Evolutionary conservation across 257 asterid species (phyloP).

Genomic region (Ajuga chamaepitys): DNA sequence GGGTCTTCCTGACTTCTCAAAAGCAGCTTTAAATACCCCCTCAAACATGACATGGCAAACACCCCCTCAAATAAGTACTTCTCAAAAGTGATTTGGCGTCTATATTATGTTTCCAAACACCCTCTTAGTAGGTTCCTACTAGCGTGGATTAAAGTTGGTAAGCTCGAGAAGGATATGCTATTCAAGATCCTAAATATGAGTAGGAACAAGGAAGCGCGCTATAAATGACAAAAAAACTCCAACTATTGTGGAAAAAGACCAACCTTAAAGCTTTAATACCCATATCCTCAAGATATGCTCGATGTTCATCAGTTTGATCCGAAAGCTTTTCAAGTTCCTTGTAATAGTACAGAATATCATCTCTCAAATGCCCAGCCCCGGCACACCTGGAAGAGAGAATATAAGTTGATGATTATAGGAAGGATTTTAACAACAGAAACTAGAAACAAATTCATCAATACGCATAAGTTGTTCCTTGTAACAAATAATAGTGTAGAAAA

Average conservation of each 20-base stretch:
- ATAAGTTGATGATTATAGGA: background rate
- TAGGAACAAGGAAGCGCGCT: background rate
- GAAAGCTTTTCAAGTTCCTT: constrained; percentile 66
- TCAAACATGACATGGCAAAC: too few relatives aligned
- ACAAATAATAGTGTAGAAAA: background rate
- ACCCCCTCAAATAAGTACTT: too few relatives aligned
- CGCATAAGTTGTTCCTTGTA: background rate
- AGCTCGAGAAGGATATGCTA: background rate
- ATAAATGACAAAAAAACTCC: too few relatives aligned
- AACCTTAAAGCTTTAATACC: constrained; percentile 88
- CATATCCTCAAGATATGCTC: constrained; percentile 79
- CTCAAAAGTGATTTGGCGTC: too few relatives aligned
- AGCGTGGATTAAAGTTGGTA: background rate
- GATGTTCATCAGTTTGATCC: constrained; percentile 55
- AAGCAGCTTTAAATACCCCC: too few relatives aligned
- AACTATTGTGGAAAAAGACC: constrained; percentile 13
- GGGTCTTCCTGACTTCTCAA: too few relatives aligned
- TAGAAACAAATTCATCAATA: background rate
- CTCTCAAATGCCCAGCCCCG: constrained; percentile 94
- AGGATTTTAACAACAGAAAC: constrained; percentile 4
- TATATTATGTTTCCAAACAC: too few relatives aligned
- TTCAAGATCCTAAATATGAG: background rate
- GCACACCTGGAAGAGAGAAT: constrained; percentile 58
- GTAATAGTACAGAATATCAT: constrained; percentile 62
- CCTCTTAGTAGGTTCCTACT: too few relatives aligned